Percentiles rank a stretch among this genome's conserved stretches.
Evolutionary conservation across 2,329 filamentous ascomycete species (phyloP).

Genomic region (Thermoascus crustaceus): DNA sequence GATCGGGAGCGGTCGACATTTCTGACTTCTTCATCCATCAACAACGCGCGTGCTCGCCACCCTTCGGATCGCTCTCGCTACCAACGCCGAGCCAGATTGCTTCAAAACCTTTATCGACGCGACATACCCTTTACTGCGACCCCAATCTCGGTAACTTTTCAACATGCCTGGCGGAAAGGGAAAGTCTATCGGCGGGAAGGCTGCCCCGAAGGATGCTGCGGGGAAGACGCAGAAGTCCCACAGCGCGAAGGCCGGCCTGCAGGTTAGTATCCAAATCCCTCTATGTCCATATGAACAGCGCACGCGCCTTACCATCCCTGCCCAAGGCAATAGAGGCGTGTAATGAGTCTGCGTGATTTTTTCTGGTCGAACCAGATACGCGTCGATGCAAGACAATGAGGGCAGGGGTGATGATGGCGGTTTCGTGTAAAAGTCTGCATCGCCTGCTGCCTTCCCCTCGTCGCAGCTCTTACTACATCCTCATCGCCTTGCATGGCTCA

Average conservation of each 20-base stretch:
- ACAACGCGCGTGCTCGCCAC: conserved; percentile 30
- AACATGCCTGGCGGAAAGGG: conserved; percentile 83
- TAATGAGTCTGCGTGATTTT: background rate
- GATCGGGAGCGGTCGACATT: conserved; percentile 30
- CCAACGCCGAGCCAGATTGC: conserved; percentile 18
- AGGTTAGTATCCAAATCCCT: conserved; percentile 56
- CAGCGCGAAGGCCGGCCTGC: conserved; percentile 87
- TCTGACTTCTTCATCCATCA: conserved; percentile 37
- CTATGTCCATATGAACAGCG: conserved; percentile 10
- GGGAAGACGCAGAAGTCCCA: conserved; percentile 90
- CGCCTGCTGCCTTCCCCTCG: too few species aligned
- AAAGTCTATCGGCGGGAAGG: conserved; percentile 86
- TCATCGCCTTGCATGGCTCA: background rate
- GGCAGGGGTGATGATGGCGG: too few species aligned
- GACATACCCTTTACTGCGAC: conserved; percentile 20
- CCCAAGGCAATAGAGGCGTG: background rate
- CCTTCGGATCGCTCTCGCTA: conserved; percentile 21
- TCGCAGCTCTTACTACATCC: background rate
- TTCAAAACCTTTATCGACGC: conserved; percentile 17
- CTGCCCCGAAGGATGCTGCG: conserved; percentile 69
- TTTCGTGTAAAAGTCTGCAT: too few species aligned
- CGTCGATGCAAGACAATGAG: conserved; percentile 2
- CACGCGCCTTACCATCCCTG: background rate
- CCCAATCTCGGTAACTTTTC: conserved; percentile 17
- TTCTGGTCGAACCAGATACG: conserved; percentile 11